phyloP scores from a whole-genome alignment of 208 protist species.

The Leishmania major region DNA sequence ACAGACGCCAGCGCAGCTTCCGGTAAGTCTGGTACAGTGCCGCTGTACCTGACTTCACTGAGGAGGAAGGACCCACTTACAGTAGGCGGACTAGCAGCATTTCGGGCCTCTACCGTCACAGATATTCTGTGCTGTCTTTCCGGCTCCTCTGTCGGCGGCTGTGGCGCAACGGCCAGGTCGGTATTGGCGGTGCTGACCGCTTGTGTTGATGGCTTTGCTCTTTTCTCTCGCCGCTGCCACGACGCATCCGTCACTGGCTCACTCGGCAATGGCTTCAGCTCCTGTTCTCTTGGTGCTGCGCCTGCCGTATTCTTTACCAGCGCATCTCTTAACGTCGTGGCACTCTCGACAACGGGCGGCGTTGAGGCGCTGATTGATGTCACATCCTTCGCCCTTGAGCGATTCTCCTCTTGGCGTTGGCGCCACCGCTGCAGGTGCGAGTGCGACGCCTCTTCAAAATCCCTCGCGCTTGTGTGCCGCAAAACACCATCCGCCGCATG shows the following conservation, averaged over 20 bases:
- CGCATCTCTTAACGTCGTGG: not conserved
- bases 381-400: not conserved
- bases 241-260: not conserved
- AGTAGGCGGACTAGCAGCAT: not conserved
- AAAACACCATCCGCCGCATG: no score
- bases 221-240: not conserved
- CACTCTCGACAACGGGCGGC: not conserved
- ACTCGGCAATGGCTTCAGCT: not conserved
- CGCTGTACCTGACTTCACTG: slow-evolving; percentile 4
- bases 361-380: not conserved
- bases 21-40: not conserved
- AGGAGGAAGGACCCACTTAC: slow-evolving; percentile 5
- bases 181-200: not conserved
- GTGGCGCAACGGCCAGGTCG: not conserved
- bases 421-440: slow-evolving; percentile 27
- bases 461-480: not conserved
- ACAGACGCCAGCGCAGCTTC: not conserved
- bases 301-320: not conserved
- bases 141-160: not conserved
- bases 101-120: not conserved
- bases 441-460: slow-evolving; percentile 10
- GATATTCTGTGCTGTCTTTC: not conserved
- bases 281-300: not conserved
- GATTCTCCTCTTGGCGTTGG: slow-evolving; percentile 17
- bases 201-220: not conserved